Conservation (phyloP, 2,329 filamentous ascomycete species). For the Curvularia hawaiiensis region DNA sequence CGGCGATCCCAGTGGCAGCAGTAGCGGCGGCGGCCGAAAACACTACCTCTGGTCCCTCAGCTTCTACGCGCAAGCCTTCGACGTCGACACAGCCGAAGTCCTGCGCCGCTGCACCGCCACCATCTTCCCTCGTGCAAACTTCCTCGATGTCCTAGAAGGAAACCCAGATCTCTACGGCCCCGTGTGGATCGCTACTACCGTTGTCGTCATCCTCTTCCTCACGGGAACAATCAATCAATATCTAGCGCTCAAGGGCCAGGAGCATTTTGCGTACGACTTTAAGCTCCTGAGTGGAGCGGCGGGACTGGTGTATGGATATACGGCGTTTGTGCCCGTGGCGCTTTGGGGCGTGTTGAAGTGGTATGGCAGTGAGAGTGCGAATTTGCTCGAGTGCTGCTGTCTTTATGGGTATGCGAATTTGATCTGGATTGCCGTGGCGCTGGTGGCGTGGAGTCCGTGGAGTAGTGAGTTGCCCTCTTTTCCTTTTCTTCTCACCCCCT, state of each 20-base stretch:
- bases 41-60: constrained; percentile 89
- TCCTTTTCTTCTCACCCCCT: not conserved
- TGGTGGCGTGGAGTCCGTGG: constrained; percentile 88
- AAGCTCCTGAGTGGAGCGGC: constrained; percentile 85
- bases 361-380: constrained; percentile 93
- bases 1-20: constrained; percentile 15
- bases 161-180: constrained; percentile 97
- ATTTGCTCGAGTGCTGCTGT: constrained; percentile 92
- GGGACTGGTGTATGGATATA: constrained; percentile 95
- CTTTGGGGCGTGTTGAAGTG: constrained; percentile 90
- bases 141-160: constrained; percentile 94
- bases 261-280: constrained; percentile 90
- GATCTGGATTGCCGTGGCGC: constrained; percentile 93
- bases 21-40: constrained; percentile 58
- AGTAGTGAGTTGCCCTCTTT: constrained; percentile 54
- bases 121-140: constrained; percentile 90
- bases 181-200: constrained; percentile 98
- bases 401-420: constrained; percentile 96
- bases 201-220: constrained; percentile 92
- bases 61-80: constrained; percentile 98
- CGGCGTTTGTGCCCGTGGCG: constrained; percentile 75
- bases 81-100: constrained; percentile 93
- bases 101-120: constrained; percentile 84
- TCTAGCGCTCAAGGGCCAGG: constrained; percentile 68
- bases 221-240: constrained; percentile 96